phyloP scores from a whole-genome alignment of 495 filamentous ascomycete genomes.

The Penicillium dipodomyicola region DNA sequence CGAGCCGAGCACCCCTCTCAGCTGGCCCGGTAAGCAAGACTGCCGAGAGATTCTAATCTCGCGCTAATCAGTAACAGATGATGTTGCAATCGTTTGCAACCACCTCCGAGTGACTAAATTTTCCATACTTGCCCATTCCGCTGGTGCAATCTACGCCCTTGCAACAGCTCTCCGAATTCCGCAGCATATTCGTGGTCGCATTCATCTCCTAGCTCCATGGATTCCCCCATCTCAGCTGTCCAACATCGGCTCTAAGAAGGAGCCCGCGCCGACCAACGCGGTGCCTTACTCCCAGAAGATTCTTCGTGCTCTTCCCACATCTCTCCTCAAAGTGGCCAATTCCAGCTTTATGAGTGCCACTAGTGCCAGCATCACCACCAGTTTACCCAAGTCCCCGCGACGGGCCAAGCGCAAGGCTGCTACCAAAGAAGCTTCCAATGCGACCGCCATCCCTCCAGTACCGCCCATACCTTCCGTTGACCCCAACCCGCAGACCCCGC shows the following conservation, averaged over 20 bases:
- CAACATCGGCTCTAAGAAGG: conserved; percentile 70
- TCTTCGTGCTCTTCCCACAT: conserved; percentile 84
- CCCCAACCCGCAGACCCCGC: conserved; percentile 41
- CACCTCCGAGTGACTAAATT: conserved; percentile 91
- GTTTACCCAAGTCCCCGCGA: conserved; percentile 69
- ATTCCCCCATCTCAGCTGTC: conserved; percentile 97
- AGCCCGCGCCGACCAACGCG: conserved; percentile 71
- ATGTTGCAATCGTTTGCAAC: conserved; percentile 93
- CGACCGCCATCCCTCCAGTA: conserved; percentile 14
- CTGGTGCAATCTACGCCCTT: conserved; percentile 94
- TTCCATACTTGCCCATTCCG: conserved; percentile 95
- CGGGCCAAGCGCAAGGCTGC: conserved; percentile 61
- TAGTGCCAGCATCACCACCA: conserved; percentile 82
- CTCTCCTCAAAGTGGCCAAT: conserved; percentile 90
- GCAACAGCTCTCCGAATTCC: conserved; percentile 95
- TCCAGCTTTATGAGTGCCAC: conserved; percentile 92
- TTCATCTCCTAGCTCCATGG: conserved; percentile 96
- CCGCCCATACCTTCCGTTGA: conserved; percentile 37
- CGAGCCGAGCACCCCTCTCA: conserved; percentile 77
- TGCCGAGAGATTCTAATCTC: not conserved
- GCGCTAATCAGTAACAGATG: conserved; percentile 56
- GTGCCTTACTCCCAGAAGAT: conserved; percentile 91
- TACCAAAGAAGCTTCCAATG: conserved; percentile 37
- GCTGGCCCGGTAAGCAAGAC: conserved; percentile 78
- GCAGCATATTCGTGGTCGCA: conserved; percentile 89